Percentiles rank a stretch among this genome's conserved stretches.
Conservation (phyloP, 177 flowering plant species). For the Vitis hybrid region DNA sequence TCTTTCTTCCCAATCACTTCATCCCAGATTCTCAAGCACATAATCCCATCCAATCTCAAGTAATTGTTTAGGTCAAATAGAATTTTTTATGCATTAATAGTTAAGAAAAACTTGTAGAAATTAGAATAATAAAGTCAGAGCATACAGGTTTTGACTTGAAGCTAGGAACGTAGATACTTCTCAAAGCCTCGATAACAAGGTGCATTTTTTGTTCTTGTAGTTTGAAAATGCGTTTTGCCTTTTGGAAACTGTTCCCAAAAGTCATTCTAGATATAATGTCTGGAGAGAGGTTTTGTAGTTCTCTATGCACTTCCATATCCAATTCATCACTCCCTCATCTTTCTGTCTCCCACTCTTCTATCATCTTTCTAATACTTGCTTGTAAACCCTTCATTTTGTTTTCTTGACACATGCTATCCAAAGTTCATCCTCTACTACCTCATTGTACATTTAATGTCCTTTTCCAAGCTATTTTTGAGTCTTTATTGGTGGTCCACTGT, state of each 20-base stretch:
- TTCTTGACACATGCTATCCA: too few species aligned
- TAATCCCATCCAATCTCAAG: too few species aligned
- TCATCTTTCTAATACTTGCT: constrained; percentile 34
- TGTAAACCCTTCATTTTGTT: too few species aligned
- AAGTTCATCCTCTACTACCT: too few species aligned
- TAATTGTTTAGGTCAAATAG: too few species aligned
- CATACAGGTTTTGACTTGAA: constrained; percentile 38
- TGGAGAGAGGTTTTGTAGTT: constrained; percentile 50
- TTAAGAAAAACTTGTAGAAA: not conserved
- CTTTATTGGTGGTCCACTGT: too few species aligned
- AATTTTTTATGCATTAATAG: too few species aligned
- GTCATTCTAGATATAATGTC: constrained; percentile 65
- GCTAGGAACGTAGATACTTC: constrained; percentile 60
- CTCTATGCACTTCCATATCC: constrained; percentile 49
- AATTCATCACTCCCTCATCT: constrained; percentile 47
- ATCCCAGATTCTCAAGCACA: too few species aligned
- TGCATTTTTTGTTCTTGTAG: constrained; percentile 51
- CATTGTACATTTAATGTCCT: too few species aligned
- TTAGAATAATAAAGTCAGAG: too few species aligned
- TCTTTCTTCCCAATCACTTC: too few species aligned
- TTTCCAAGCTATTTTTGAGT: too few species aligned
- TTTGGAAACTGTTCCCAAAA: constrained; percentile 64
- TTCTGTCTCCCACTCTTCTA: constrained; percentile 61
- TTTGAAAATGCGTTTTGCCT: constrained; percentile 61
- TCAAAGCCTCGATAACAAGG: constrained; percentile 35